Conservation (phyloP, 805 yeast genomes). For the Lipomyces japonicus region DNA sequence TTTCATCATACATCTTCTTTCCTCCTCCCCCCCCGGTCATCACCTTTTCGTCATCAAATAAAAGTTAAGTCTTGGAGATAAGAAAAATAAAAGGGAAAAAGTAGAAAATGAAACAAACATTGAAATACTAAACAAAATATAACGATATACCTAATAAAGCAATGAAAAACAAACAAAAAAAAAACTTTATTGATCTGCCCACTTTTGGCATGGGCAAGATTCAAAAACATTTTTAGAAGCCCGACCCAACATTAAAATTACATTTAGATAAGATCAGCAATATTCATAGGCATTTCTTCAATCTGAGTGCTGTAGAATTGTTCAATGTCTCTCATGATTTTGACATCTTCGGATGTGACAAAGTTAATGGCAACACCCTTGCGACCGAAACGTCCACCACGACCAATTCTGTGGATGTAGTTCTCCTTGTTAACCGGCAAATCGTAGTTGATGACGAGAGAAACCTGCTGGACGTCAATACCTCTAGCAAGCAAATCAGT, state of each 20-base stretch:
- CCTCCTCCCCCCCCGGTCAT: too few species aligned
- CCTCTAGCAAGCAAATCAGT: constrained; percentile 99
- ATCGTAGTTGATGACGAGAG: constrained; percentile 92
- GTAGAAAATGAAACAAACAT: not conserved
- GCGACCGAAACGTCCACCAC: constrained; percentile 98
- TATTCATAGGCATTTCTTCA: constrained; percentile 85
- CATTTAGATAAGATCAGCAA: constrained; percentile 45
- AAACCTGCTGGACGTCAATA: constrained; percentile 96
- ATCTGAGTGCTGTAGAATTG: constrained; percentile 82
- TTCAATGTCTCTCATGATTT: constrained; percentile 71
- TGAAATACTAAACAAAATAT: not conserved
- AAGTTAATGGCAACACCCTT: constrained; percentile 97
- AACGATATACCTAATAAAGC: not conserved
- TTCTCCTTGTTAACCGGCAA: constrained; percentile 89
- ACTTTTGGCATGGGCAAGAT: too few species aligned
- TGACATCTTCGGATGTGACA: constrained; percentile 74
- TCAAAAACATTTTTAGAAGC: not conserved
- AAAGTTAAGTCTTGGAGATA: not conserved
- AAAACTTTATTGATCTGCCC: too few species aligned
- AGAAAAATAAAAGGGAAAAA: too few species aligned
- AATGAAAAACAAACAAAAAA: not conserved
- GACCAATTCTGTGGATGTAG: constrained; percentile 95
- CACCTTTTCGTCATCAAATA: too few species aligned
- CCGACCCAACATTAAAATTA: constrained; percentile 1
- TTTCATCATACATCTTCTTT: too few species aligned